Base-by-base conservation (phyloP, 2,329 filamentous ascomycete genomes). In the Verruconis gallopava region DNA sequence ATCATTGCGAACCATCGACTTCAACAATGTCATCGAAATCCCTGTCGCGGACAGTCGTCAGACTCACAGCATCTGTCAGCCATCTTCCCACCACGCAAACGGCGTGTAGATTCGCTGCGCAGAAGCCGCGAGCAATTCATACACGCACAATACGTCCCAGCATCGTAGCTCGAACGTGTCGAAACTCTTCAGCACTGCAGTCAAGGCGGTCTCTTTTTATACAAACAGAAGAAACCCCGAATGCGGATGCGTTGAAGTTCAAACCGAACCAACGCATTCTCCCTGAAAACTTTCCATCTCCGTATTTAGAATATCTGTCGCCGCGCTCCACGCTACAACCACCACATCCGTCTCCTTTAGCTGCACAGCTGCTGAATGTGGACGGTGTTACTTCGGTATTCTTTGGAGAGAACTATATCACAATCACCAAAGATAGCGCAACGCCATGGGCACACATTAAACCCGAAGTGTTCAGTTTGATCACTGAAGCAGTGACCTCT, bases 231-330 rank as follows among this genome's bases (percentile, higher is more conserved):
- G 75, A 73, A 50, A 98, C 91, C 1, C 91, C 91, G 19, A 98
- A 98, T 63, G 71, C 78, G n/a, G 86, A 96, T 66, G 88, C 86
- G 22, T 73, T 96, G 55, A 98, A 98, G 66, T 98, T 98, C 65
- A 74, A 93, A 30, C 91, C 91, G 2, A 94, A 95, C 64, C 79
- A 85, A 61, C 75, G 75, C 30, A 77, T 98, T 40, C 73, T 98
- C 1, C 89, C 91, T 17, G 71, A 81, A 49, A 69, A 68, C 40
- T 68, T 94, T 48, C 65, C 73, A 4, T 77, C 80, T 2, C 74
- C 85, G 5, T 95, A 88, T 61, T 73, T 96, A 58, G 91, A 98
- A 66, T 98, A 96, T 61, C 71, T 94, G 43, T 82, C 76, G 50
- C 86, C 91, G 25, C 81, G 91, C 43, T 81, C 85, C 28, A 95